Percentiles rank a stretch among this genome's conserved stretches.
Conservation (phyloP, 805 yeast species). For the Lipomyces starkeyi region DNA sequence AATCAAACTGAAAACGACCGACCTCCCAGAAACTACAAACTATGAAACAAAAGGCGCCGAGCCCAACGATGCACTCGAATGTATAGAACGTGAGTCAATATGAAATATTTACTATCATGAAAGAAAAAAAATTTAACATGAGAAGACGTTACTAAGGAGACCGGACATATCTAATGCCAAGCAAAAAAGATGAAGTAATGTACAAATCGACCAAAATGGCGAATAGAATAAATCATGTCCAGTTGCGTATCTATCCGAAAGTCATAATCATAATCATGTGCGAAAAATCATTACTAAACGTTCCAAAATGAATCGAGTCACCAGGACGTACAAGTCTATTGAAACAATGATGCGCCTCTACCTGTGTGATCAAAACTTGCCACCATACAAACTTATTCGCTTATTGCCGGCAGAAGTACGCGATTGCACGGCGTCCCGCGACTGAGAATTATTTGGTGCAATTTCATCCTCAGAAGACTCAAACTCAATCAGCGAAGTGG, state of each 20-base stretch:
- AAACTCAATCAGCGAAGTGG: slow-evolving; percentile 30
- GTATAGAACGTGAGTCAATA: not conserved
- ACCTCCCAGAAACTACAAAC: not conserved
- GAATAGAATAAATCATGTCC: too few species aligned
- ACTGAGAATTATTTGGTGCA: not conserved
- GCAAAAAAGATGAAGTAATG: not conserved
- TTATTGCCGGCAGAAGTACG: slow-evolving; percentile 18
- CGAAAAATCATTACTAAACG: not conserved
- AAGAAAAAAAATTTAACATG: not conserved
- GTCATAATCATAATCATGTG: not conserved
- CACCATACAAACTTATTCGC: slow-evolving; percentile 25
- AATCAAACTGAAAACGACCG: not conserved
- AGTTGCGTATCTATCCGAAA: not conserved
- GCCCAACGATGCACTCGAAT: not conserved
- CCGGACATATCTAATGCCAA: not conserved
- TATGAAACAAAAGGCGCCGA: not conserved
- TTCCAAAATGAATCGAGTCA: not conserved
- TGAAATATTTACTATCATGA: not conserved
- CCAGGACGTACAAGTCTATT: not conserved
- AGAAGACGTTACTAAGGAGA: not conserved
- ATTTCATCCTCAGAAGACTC: slow-evolving; percentile 33
- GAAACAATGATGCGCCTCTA: not conserved
- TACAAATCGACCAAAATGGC: not conserved
- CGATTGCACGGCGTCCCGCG: slow-evolving; percentile 5
- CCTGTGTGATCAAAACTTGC: slow-evolving; percentile 17